Conservation (phyloP, 2,329 filamentous ascomycete genomes). For the Chaetomium sp. region DNA sequence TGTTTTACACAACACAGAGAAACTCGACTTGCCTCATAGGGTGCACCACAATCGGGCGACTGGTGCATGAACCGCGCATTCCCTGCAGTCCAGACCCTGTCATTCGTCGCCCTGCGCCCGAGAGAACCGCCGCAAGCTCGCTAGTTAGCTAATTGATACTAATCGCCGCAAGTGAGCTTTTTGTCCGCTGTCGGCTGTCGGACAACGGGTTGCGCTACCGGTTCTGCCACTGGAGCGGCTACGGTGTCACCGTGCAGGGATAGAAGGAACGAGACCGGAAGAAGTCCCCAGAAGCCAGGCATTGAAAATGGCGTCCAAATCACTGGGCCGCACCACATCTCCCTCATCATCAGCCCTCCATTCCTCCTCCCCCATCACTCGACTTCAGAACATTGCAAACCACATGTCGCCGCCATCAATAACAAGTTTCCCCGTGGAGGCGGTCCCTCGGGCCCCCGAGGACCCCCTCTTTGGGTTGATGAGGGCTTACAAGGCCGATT, state of each 20-base stretch:
- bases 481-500: slow-evolving; percentile 82
- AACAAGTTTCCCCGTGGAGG: slow-evolving; percentile 73
- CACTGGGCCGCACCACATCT: slow-evolving; percentile 26
- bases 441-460: slow-evolving; percentile 87
- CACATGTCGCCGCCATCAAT: slow-evolving; percentile 68
- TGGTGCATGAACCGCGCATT: slow-evolving; percentile 26
- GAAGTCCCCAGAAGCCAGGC: slow-evolving; percentile 13
- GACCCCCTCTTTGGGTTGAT: slow-evolving; percentile 94
- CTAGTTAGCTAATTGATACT: slow-evolving; percentile 8
- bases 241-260: slow-evolving; percentile 23
- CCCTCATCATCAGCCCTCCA: slow-evolving; percentile 50
- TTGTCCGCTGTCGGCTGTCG: slow-evolving; percentile 30
- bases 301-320: slow-evolving; percentile 33
- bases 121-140: not conserved
- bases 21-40: slow-evolving; percentile 15
- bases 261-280: slow-evolving; percentile 26
- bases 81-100: slow-evolving; percentile 13
- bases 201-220: slow-evolving; percentile 23
- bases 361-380: slow-evolving; percentile 50
- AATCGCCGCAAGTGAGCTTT: slow-evolving; percentile 12
- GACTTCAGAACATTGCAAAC: slow-evolving; percentile 63
- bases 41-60: slow-evolving; percentile 26
- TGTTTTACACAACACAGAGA: not conserved
- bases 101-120: slow-evolving; percentile 21
- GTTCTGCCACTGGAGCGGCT: slow-evolving; percentile 23